These are phyloP conservation scores for Saccharomycopsis fodiens DNA, from an alignment of 805 yeast genomes.

Conservation along the genomic window DNA sequence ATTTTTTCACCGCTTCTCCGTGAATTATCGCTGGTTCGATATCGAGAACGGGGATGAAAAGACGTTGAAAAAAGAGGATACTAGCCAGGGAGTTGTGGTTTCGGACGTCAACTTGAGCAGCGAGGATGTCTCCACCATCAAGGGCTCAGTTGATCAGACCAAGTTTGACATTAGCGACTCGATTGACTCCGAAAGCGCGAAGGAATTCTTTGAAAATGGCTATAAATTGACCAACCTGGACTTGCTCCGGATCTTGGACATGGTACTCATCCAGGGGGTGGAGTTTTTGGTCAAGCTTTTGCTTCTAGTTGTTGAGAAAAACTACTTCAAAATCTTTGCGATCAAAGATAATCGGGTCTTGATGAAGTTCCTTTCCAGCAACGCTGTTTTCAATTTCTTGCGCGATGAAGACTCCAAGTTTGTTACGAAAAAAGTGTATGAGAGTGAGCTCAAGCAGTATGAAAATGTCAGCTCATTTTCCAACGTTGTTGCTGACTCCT, in stretches of 20 bases:
- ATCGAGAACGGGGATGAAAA: conserved; percentile 15
- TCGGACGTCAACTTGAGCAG: conserved; percentile 9
- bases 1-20: conserved; percentile 18
- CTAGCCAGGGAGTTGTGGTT: neutral
- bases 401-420: conserved; percentile 14
- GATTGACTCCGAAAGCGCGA: conserved; percentile 4
- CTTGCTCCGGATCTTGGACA: conserved; percentile 17
- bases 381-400: conserved; percentile 13
- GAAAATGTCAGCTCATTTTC: conserved; percentile 7
- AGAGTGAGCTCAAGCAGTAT: conserved; percentile 12
- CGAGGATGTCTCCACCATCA: conserved; percentile 11
- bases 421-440: conserved; percentile 6
- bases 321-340: conserved; percentile 19
- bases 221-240: conserved; percentile 13
- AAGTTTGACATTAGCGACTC: conserved; percentile 9
- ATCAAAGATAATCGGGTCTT: conserved; percentile 13
- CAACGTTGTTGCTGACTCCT: no score
- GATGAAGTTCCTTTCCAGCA: conserved; percentile 15
- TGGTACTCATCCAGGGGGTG: conserved; percentile 20
- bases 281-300: conserved; percentile 20
- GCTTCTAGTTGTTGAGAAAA: conserved; percentile 18
- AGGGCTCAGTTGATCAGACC: conserved; percentile 6
- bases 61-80: conserved; percentile 3
- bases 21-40: conserved; percentile 14
- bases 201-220: conserved; percentile 9